Percentiles rank a stretch among this genome's conserved stretches.
phyloP scores from a whole-genome alignment of 2,329 filamentous ascomycete genomes.

The Epichloe gansuensis region DNA sequence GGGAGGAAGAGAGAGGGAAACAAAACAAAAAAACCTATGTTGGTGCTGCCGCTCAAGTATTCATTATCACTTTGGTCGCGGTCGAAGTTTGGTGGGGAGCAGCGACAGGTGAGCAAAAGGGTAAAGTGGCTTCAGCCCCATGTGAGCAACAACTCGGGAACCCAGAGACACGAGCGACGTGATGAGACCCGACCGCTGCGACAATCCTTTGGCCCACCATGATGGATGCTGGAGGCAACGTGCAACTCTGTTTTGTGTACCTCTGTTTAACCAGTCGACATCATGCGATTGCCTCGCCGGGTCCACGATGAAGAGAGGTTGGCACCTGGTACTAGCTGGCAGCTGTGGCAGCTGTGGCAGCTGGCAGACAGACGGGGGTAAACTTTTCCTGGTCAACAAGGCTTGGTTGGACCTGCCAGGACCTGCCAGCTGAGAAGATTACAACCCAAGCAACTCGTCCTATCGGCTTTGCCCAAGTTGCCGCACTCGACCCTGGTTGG shows the following conservation, averaged over 20 bases:
- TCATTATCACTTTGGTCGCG: not conserved
- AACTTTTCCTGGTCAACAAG: not conserved
- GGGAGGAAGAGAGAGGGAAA: not conserved
- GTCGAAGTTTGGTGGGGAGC: too few relatives aligned
- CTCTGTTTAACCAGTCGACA: not conserved
- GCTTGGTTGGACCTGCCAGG: not conserved
- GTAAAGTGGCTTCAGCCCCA: not conserved
- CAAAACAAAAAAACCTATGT: not conserved
- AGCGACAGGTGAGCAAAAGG: too few relatives aligned
- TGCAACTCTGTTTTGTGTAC: not conserved
- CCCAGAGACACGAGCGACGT: not conserved
- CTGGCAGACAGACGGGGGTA: not conserved
- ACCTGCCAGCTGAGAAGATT: not conserved
- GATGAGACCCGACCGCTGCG: not conserved
- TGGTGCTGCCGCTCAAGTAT: not conserved
- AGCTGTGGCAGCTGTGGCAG: too few relatives aligned
- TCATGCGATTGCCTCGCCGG: not conserved
- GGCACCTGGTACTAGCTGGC: too few relatives aligned
- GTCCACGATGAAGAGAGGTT: not conserved
- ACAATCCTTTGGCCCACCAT: not conserved
- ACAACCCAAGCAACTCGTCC: not conserved
- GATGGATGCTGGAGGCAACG: not conserved
- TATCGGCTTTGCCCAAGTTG: not conserved
- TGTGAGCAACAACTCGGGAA: too few relatives aligned
- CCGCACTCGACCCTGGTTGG: not conserved